Evolutionary conservation across 306 rosid genomes (phyloP), one percentile per base, ranked within the genome.

Genomic region (Citrullus colocynthis): DNA sequence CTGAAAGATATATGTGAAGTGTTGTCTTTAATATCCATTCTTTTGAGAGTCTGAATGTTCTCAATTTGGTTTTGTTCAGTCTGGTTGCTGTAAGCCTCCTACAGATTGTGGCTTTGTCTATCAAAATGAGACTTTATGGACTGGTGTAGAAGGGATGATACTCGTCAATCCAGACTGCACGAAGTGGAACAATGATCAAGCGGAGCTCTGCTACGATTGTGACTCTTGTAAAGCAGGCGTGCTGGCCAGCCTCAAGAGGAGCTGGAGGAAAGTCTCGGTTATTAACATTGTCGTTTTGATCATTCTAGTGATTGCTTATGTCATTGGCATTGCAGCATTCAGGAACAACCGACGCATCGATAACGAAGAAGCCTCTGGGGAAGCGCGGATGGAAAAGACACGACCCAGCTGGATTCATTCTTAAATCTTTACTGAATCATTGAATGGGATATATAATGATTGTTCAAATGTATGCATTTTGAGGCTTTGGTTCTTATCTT

Each of bases 41-140:
- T 21, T 69, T 42, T 16, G 9, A 36, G 56, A 70, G 39, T 44
- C 57, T 70, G 20, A 70, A 70, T 7, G 18, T 70, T 15, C 6
- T 28, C 30, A 48, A 41, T 74, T 78, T 81, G 54, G 36, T 44
- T 58, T 2, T 83, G 74, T 37, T 49, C 62, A 95, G 98, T 92
- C 98, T 78, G 97, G 98, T 72, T 95, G 98, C 85, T 95, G 97
- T 90, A 95, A 95, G 84, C 97, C 98, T 20, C 97, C 90, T 4
- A 78, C 97, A 48, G 93, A 85, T 10, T 95, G 97, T 77, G 93
- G 90, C 12, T 88, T 45, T 32, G 0, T 48, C 6, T 95, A 89
- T 63, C 61, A 58, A 75, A 95, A 87, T 30, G 97, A 90, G 84
- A 95, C 99, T 6, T 0, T 12, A 18, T 95, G 99, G 99, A 74